phyloP scores from a whole-genome alignment of 805 yeast species.

The Kluyveromyces aestuarii region DNA sequence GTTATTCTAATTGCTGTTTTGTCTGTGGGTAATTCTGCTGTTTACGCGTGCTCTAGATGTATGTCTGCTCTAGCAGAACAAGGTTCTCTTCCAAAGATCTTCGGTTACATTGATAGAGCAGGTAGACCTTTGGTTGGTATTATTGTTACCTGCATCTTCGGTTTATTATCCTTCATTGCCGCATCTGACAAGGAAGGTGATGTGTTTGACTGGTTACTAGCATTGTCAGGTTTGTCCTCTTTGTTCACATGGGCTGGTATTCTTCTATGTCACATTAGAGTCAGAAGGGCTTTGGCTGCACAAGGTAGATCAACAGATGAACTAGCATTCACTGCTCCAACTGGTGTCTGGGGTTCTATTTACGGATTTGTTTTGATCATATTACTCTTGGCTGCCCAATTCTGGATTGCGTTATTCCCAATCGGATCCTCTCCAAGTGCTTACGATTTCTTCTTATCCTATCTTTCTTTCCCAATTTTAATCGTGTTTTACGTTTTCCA shows the following conservation, averaged over 20 bases:
- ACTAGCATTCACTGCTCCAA: conserved; percentile 54
- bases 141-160: conserved; percentile 41
- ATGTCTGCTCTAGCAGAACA: conserved; percentile 53
- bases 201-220: conserved; percentile 57
- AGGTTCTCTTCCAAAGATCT: conserved; percentile 50
- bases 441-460: conserved; percentile 51
- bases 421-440: conserved; percentile 45
- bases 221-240: conserved; percentile 54
- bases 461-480: conserved; percentile 56
- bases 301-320: conserved; percentile 68
- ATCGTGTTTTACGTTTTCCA: conserved; percentile 48
- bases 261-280: conserved; percentile 50
- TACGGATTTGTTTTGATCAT: conserved; percentile 48
- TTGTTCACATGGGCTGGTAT: conserved; percentile 58
- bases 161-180: conserved; percentile 49
- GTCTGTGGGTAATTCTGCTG: conserved; percentile 68
- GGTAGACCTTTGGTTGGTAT: conserved; percentile 63
- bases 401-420: conserved; percentile 78
- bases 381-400: conserved; percentile 62
- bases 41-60: conserved; percentile 61
- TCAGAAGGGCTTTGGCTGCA: conserved; percentile 50
- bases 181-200: conserved; percentile 43
- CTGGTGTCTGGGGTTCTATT: conserved; percentile 59
- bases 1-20: conserved; percentile 58
- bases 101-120: conserved; percentile 52